Evolutionary conservation across 768 basidiomycete genomes (phyloP).

Genomic region (Mycena haematopus): DNA sequence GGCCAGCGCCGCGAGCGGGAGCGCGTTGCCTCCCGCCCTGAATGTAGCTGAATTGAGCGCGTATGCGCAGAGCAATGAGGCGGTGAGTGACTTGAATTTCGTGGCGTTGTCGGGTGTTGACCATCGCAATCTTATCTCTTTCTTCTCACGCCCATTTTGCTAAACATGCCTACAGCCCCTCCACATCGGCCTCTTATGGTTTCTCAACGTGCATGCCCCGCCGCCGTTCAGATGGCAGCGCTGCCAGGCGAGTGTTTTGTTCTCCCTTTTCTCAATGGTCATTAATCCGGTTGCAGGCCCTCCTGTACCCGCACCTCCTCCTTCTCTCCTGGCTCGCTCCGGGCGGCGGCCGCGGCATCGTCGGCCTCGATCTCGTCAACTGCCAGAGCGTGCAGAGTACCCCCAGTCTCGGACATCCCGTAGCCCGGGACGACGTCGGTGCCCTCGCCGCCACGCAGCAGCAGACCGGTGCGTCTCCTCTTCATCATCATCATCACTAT

Average conservation of each 20-base stretch:
- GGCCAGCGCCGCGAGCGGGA: conserved; percentile 32
- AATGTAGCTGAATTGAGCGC: conserved; percentile 52
- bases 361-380: conserved; percentile 85
- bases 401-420: conserved; percentile 81
- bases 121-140: conserved; percentile 24
- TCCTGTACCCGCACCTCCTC: conserved; percentile 84
- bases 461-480: conserved; percentile 42
- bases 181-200: conserved; percentile 87
- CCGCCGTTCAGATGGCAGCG: conserved; percentile 83
- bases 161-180: conserved; percentile 65
- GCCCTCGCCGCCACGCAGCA: conserved; percentile 79
- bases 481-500: not conserved
- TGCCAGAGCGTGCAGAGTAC: conserved; percentile 87
- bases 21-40: conserved; percentile 48
- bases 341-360: conserved; percentile 82
- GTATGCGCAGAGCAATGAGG: conserved; percentile 56
- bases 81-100: conserved; percentile 43
- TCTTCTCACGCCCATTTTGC: conserved; percentile 7
- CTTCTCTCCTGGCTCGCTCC: conserved; percentile 88
- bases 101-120: not conserved
- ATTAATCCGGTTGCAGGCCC: conserved; percentile 18
- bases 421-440: conserved; percentile 85
- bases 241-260: conserved; percentile 59
- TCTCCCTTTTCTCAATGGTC: not conserved
- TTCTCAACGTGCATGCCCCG: conserved; percentile 87